phyloP scores from a whole-genome alignment of 306 rosid genomes.

The Albizia julibrissin region DNA sequence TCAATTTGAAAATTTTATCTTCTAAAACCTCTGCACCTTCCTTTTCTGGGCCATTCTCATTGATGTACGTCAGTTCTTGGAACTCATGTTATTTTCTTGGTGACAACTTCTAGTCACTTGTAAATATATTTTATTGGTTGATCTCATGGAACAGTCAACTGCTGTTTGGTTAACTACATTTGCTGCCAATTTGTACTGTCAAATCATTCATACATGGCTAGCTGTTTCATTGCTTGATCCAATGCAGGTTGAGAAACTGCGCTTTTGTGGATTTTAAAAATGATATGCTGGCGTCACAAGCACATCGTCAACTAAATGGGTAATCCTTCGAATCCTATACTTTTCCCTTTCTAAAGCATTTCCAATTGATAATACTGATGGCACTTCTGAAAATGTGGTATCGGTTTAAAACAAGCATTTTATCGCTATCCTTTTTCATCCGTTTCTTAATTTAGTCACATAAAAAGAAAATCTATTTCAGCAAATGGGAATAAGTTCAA shows the following conservation, averaged over 20 bases:
- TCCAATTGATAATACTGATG: neutral
- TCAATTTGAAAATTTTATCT: neutral
- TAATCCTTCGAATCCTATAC: constrained; percentile 8
- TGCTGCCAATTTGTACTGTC: neutral
- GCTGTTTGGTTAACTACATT: neutral
- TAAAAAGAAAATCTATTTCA: neutral
- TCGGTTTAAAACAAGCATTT: neutral
- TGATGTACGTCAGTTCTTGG: neutral
- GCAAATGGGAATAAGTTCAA: neutral
- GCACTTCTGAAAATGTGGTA: neutral
- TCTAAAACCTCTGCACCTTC: neutral
- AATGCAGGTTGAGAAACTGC: constrained; percentile 70
- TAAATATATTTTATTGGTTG: neutral
- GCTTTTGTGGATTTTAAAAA: constrained; percentile 77
- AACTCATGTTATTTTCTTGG: neutral
- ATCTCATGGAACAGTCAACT: neutral
- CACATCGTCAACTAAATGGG: constrained; percentile 81
- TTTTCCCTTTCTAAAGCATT: neutral
- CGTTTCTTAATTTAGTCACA: constrained; percentile 11
- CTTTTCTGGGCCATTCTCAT: neutral
- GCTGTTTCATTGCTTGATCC: neutral
- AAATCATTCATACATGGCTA: neutral
- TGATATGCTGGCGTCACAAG: constrained; percentile 72
- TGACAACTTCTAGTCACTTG: neutral
- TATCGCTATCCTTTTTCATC: neutral